These are phyloP conservation scores for Proliferodiscus dingleyae DNA, from an alignment of 2,329 filamentous ascomycete genomes.

Conservation along the genomic window DNA sequence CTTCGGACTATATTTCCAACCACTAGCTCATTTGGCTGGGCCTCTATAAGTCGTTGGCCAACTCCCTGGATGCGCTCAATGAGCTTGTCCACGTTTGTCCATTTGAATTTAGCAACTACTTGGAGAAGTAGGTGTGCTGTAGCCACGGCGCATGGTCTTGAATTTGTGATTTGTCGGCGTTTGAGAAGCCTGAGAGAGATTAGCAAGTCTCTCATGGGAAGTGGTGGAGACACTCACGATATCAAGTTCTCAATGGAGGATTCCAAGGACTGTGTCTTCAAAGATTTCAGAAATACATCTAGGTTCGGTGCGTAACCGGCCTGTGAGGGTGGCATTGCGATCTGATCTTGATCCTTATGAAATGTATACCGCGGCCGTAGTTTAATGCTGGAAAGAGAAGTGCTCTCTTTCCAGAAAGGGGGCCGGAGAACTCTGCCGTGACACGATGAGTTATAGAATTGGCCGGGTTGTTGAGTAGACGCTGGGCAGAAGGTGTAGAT, in stretches of 20 bases:
- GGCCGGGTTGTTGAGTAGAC: too few relatives aligned
- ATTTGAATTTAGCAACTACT: conserved; percentile 78
- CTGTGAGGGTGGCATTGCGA: conserved; percentile 44
- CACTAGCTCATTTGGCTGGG: conserved; percentile 82
- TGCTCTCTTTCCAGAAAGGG: too few relatives aligned
- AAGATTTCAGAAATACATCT: conserved; percentile 70
- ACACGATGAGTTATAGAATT: too few relatives aligned
- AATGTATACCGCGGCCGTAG: too few relatives aligned
- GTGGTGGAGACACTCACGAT: conserved; percentile 48
- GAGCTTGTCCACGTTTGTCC: conserved; percentile 70
- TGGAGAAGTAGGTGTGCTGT: conserved; percentile 85
- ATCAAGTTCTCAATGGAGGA: conserved; percentile 78
- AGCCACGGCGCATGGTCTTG: conserved; percentile 83
- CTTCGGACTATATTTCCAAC: conserved; percentile 92
- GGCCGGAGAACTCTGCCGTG: too few relatives aligned
- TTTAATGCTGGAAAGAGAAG: too few relatives aligned
- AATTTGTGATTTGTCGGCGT: conserved; percentile 81
- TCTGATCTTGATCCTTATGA: neutral
- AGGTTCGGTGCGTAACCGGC: conserved; percentile 65
- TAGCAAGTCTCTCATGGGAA: conserved; percentile 16
- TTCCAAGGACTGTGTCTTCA: conserved; percentile 72
- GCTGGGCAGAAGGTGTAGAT: too few relatives aligned
- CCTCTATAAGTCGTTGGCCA: conserved; percentile 66
- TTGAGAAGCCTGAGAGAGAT: conserved; percentile 63
- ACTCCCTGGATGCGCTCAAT: conserved; percentile 75